Evolutionary conservation across 257 asterid species (phyloP).

Genomic region (Solanum paucissectum): DNA sequence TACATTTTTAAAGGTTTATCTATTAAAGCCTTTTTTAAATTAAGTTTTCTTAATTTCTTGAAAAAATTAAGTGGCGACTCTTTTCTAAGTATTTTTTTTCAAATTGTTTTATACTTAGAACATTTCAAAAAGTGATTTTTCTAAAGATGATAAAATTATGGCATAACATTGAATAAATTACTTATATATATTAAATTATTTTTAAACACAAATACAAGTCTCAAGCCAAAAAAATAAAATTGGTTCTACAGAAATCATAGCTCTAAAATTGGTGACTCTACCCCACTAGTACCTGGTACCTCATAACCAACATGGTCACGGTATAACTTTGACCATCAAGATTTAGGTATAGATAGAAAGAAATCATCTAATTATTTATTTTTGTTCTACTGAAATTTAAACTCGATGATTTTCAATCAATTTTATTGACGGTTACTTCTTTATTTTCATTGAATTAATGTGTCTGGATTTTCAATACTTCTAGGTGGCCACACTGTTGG

Average conservation of each 20-base stretch:
- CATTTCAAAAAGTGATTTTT: too few species aligned
- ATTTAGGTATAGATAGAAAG: too few species aligned
- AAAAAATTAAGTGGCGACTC: too few species aligned
- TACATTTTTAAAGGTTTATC: too few species aligned
- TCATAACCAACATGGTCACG: background rate
- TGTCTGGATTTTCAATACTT: background rate
- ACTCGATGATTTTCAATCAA: background rate
- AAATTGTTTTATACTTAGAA: too few species aligned
- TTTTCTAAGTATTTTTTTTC: too few species aligned
- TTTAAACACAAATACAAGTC: background rate
- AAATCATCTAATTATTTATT: background rate
- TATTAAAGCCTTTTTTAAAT: too few species aligned
- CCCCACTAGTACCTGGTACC: too few species aligned
- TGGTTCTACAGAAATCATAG: background rate
- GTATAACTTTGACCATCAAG: background rate
- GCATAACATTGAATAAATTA: background rate
- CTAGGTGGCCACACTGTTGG: constrained; percentile 72
- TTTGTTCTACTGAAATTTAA: background rate
- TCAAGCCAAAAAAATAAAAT: background rate
- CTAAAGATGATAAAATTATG: too few species aligned
- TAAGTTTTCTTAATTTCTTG: too few species aligned
- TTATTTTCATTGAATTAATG: background rate
- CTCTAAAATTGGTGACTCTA: background rate
- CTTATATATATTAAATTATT: too few species aligned
- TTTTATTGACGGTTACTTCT: too few species aligned